phyloP scores from a whole-genome alignment of 2,329 filamentous ascomycete species.

The Didymella glomerata region DNA sequence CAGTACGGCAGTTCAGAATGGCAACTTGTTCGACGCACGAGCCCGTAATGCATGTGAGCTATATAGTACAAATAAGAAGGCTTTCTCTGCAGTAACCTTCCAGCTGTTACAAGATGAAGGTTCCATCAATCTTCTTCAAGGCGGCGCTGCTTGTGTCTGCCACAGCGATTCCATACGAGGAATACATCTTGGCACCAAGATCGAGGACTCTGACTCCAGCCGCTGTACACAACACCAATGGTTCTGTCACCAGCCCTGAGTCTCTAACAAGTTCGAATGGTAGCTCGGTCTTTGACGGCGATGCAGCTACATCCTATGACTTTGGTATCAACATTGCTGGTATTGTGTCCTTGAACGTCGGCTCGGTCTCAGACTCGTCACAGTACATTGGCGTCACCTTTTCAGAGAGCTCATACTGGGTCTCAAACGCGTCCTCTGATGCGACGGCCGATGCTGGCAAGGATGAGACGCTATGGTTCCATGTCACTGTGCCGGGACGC shows the following conservation, averaged over 20 bases:
- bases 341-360: conserved; percentile 49
- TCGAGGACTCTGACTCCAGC: conserved; percentile 44
- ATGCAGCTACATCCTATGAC: conserved; percentile 54
- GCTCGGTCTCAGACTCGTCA: conserved; percentile 41
- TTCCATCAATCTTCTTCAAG: neutral
- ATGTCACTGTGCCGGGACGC: conserved; percentile 48
- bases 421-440: conserved; percentile 57
- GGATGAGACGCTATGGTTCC: conserved; percentile 61
- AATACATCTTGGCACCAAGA: conserved; percentile 55
- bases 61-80: neutral
- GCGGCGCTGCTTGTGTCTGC: conserved; percentile 11
- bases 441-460: conserved; percentile 57
- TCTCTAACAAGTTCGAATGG: conserved; percentile 41
- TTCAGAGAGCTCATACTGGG: conserved; percentile 58
- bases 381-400: conserved; percentile 56
- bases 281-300: conserved; percentile 46
- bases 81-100: neutral
- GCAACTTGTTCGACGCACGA: neutral
- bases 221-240: conserved; percentile 52
- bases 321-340: conserved; percentile 56
- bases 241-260: conserved; percentile 49
- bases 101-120: conserved; percentile 3
- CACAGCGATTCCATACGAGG: conserved; percentile 41
- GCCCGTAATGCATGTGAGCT: neutral
- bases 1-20: conserved; percentile 8